phyloP scores from a whole-genome alignment of 768 basidiomycete species.

The Lanmaoa rubissima region DNA sequence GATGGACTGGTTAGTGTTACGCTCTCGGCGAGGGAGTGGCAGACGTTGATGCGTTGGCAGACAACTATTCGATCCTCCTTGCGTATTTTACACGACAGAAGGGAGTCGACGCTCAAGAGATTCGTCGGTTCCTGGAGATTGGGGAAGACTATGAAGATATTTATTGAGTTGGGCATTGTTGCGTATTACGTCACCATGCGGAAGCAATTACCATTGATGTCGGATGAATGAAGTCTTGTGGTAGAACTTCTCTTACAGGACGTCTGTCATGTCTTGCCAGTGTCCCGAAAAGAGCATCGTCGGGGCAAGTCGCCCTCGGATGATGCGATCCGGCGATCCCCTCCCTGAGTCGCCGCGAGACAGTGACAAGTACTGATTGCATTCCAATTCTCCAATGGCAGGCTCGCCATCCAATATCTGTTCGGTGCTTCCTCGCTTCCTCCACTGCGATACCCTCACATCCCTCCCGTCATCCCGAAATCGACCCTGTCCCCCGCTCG shows the following conservation, averaged over 20 bases:
- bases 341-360: not conserved
- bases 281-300: conserved; percentile 23
- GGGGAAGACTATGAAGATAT: conserved; percentile 79
- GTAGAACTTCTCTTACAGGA: not conserved
- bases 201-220: conserved; percentile 8
- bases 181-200: conserved; percentile 16
- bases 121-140: conserved; percentile 64
- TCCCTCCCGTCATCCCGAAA: not conserved
- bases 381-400: conserved; percentile 25
- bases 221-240: not conserved
- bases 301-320: conserved; percentile 17
- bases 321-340: conserved; percentile 13
- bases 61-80: conserved; percentile 68
- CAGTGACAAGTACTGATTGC: not conserved
- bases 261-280: conserved; percentile 3
- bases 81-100: conserved; percentile 65
- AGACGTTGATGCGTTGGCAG: conserved; percentile 34
- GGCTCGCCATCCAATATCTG: not conserved
- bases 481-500: not conserved
- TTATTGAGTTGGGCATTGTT: conserved; percentile 30
- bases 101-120: conserved; percentile 55
- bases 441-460: not conserved
- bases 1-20: conserved; percentile 78
- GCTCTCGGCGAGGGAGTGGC: not conserved
- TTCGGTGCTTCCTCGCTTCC: conserved; percentile 1